Evolutionary conservation across 352 stramenopile genomes (phyloP).

Genomic region (Phytophthora idaei): DNA sequence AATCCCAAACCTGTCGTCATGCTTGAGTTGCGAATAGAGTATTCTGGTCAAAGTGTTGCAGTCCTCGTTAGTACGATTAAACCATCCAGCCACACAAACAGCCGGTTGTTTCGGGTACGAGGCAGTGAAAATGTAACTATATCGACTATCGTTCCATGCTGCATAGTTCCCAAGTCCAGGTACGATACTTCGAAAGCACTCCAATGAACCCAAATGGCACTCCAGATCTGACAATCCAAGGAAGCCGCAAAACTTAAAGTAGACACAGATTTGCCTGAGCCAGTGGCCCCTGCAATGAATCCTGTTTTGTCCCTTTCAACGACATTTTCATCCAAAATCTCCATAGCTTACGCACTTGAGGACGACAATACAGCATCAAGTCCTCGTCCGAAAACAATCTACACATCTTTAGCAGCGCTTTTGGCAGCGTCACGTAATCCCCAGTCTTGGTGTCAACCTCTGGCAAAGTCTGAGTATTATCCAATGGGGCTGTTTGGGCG

Average conservation of each 20-base stretch:
- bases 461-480: background rate
- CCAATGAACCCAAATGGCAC: conserved; percentile 29
- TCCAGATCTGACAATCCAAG: conserved; percentile 29
- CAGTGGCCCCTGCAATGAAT: conserved; percentile 27
- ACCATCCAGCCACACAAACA: background rate
- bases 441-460: background rate
- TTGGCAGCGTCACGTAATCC: background rate
- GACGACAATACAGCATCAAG: no score
- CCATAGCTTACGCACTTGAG: no score
- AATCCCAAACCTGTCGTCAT: conserved; percentile 5
- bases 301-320: background rate
- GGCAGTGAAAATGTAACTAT: conserved; percentile 3
- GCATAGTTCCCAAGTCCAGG: background rate
- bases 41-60: background rate
- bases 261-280: conserved; percentile 23
- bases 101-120: background rate
- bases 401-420: background rate
- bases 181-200: background rate
- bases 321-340: no score
- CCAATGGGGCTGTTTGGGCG: background rate
- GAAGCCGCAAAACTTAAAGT: conserved; percentile 22
- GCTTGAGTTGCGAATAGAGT: background rate
- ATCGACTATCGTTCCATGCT: background rate
- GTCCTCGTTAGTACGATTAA: background rate
- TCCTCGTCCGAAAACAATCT: background rate